Evolutionary conservation across 108 stramenopile genomes (phyloP).

Genomic region (Aureococcus anophagefferens): DNA sequence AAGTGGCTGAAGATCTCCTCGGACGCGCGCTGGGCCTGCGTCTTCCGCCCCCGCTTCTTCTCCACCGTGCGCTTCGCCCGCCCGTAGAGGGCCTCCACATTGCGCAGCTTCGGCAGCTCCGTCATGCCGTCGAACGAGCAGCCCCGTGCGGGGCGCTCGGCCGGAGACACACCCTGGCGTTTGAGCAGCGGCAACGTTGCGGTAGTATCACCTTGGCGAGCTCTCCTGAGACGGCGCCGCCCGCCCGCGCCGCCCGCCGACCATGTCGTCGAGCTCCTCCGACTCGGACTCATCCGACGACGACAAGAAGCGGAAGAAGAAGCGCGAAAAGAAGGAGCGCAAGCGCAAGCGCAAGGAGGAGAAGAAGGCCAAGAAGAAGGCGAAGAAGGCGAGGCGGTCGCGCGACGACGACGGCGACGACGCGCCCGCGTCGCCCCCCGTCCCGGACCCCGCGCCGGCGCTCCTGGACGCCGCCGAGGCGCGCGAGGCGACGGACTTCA

Average conservation of each 20-base stretch:
- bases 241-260: too few species aligned
- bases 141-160: too few species aligned
- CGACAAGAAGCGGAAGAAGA: background rate
- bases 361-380: background rate
- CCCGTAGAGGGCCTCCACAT: background rate
- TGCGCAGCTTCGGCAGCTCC: background rate
- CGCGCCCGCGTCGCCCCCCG: background rate
- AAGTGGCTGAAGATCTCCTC: conserved; percentile 27
- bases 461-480: conserved; percentile 38
- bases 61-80: background rate
- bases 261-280: too few species aligned
- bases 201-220: too few species aligned
- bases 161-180: too few species aligned
- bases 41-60: background rate
- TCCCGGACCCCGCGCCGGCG: background rate
- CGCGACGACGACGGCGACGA: background rate
- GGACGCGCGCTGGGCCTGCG: background rate
- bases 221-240: too few species aligned
- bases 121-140: background rate
- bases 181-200: too few species aligned
- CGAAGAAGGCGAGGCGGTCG: background rate
- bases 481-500: conserved; percentile 59
- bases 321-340: background rate
- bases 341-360: conserved; percentile 3
- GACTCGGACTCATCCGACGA: background rate